Percentiles rank a stretch among this genome's conserved stretches.
phyloP scores from a whole-genome alignment of 1,284 basidiomycete species.

The Cutaneotrichosporon sp. region DNA sequence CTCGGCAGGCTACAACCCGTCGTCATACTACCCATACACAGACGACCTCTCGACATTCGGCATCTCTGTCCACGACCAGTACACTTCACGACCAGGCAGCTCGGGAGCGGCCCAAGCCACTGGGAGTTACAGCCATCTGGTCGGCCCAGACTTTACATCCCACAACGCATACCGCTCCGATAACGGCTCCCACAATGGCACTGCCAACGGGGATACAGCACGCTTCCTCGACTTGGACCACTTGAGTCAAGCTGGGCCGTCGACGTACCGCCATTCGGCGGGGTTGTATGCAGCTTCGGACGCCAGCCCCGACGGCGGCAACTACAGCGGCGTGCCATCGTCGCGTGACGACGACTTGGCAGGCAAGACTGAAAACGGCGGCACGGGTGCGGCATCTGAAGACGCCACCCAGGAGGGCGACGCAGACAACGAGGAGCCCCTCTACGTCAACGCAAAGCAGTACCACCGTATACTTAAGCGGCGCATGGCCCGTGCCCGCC shows the following conservation, averaged over 20 bases:
- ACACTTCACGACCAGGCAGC: conserved; percentile 3
- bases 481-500: conserved; percentile 73
- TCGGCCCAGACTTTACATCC: conserved; percentile 16
- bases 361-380: conserved; percentile 22
- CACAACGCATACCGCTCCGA: conserved; percentile 12
- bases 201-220: conserved; percentile 15
- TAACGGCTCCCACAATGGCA: conserved; percentile 11
- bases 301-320: conserved; percentile 12
- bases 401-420: conserved; percentile 18
- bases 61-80: conserved; percentile 3
- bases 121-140: conserved; percentile 15
- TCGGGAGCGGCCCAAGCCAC: neutral
- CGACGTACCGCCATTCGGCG: conserved; percentile 20
- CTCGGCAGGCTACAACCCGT: conserved; percentile 1
- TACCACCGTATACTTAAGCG: conserved; percentile 94
- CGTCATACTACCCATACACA: conserved; percentile 4
- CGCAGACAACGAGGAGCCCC: conserved; percentile 77
- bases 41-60: conserved; percentile 10
- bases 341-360: conserved; percentile 17
- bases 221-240: conserved; percentile 32
- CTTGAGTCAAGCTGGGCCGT: conserved; percentile 30
- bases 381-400: conserved; percentile 7
- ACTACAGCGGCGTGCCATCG: neutral
- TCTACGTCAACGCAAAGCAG: conserved; percentile 96
- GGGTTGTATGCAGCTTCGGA: conserved; percentile 14